A percentile compares a stretch with the other conserved stretches of the same genome.
Evolutionary conservation across 2,329 filamentous ascomycete genomes (phyloP).

Genomic region (Microsporum ferrugineum): DNA sequence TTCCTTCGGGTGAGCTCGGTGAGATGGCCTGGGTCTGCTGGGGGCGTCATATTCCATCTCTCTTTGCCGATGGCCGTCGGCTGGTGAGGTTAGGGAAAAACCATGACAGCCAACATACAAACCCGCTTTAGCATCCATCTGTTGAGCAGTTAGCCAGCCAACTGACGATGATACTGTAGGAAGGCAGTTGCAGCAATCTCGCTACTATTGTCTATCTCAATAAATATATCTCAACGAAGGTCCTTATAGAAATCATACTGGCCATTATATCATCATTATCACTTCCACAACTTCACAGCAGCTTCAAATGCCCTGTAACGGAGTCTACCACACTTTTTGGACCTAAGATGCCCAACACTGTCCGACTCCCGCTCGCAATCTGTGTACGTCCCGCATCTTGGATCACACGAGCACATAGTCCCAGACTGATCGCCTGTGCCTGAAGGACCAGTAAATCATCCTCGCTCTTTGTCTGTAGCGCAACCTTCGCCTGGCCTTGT

Average conservation of each 20-base stretch:
- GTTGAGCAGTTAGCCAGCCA: too few relatives aligned
- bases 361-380: slow-evolving; percentile 85
- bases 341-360: slow-evolving; percentile 72
- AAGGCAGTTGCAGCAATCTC: too few relatives aligned
- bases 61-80: slow-evolving; percentile 80
- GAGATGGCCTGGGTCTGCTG: slow-evolving; percentile 39
- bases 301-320: slow-evolving; percentile 73
- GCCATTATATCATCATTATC: neutral
- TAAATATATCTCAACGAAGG: too few relatives aligned
- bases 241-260: too few relatives aligned
- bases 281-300: slow-evolving; percentile 46
- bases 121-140: neutral
- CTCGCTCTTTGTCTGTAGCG: slow-evolving; percentile 76
- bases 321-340: slow-evolving; percentile 74
- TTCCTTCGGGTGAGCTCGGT: slow-evolving; percentile 60
- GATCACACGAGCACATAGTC: slow-evolving; percentile 79
- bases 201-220: too few relatives aligned
- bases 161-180: too few relatives aligned
- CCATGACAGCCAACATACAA: slow-evolving; percentile 64
- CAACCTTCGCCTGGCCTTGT: slow-evolving; percentile 83
- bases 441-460: slow-evolving; percentile 66
- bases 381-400: slow-evolving; percentile 94
- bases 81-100: slow-evolving; percentile 81
- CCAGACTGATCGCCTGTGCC: slow-evolving; percentile 68
- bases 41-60: slow-evolving; percentile 79